Percentiles rank a stretch among this genome's conserved stretches.
Conservation (phyloP, 805 yeast species). For the Ogataea chonburiensis region DNA sequence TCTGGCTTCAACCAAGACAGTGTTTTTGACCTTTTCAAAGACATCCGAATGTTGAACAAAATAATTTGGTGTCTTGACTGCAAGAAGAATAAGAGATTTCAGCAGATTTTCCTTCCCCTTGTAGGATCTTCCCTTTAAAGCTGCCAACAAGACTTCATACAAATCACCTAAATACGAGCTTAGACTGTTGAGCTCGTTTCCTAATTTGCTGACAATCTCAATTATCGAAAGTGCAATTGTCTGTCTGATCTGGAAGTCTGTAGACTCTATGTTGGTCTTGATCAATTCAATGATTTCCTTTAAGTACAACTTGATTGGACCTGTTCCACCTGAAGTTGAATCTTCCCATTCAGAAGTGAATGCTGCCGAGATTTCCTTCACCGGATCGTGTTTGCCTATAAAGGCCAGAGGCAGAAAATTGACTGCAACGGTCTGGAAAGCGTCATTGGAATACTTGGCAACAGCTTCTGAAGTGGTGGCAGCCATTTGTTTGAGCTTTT, state of each 20-base stretch:
- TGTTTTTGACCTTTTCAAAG: slow-evolving; percentile 39
- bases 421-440: slow-evolving; percentile 58
- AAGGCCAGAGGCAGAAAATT: slow-evolving; percentile 76
- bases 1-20: slow-evolving; percentile 58
- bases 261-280: slow-evolving; percentile 50
- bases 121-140: slow-evolving; percentile 82
- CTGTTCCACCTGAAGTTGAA: slow-evolving; percentile 69
- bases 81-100: slow-evolving; percentile 62
- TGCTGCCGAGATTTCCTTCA: slow-evolving; percentile 40
- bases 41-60: slow-evolving; percentile 32
- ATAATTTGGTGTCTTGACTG: slow-evolving; percentile 43
- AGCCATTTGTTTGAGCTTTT: slow-evolving; percentile 45
- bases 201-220: slow-evolving; percentile 50
- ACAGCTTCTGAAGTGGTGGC: slow-evolving; percentile 65
- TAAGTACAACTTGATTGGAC: slow-evolving; percentile 66
- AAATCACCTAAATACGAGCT: slow-evolving; percentile 33
- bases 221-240: slow-evolving; percentile 69
- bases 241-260: slow-evolving; percentile 62
- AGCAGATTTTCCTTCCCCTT: slow-evolving; percentile 78
- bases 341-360: slow-evolving; percentile 77
- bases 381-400: slow-evolving; percentile 69
- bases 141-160: slow-evolving; percentile 52
- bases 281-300: slow-evolving; percentile 62
- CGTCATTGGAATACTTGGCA: slow-evolving; percentile 65
- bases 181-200: slow-evolving; percentile 24